phyloP scores from a whole-genome alignment of 2,329 filamentous ascomycete genomes.

The Sarocladium oryzae region DNA sequence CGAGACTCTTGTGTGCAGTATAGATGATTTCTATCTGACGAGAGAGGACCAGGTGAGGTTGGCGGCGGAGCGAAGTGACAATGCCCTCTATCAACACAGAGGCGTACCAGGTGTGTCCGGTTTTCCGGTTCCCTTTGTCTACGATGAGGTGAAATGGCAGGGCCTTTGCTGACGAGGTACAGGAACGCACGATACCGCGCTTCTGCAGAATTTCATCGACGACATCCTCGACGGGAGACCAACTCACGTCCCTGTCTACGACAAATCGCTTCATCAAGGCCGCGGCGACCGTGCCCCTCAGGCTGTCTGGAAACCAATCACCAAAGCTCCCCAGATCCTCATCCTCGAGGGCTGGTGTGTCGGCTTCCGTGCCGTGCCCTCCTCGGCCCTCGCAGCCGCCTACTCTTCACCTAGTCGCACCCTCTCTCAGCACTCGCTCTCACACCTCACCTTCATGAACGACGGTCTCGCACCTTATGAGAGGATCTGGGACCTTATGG shows the following conservation, averaged over 20 bases:
- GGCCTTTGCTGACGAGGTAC: no score
- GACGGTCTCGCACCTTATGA: conserved; percentile 41
- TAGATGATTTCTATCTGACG: conserved; percentile 84
- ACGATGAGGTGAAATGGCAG: no score
- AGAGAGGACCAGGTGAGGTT: conserved; percentile 62
- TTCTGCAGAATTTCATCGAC: conserved; percentile 57
- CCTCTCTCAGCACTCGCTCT: conserved; percentile 39
- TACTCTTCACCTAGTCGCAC: conserved; percentile 45
- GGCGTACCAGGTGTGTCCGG: conserved; percentile 62
- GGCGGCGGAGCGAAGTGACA: conserved; percentile 57
- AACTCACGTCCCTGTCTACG: conserved; percentile 64
- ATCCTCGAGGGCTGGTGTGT: conserved; percentile 91
- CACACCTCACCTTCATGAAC: conserved; percentile 46
- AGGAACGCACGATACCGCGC: conserved; percentile 64
- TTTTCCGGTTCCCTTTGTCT: conserved; percentile 10
- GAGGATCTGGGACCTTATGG: conserved; percentile 40
- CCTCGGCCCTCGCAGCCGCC: conserved; percentile 44
- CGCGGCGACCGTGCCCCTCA: conserved; percentile 67
- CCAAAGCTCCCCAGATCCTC: conserved; percentile 49
- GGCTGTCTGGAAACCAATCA: conserved; percentile 54
- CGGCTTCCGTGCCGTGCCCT: conserved; percentile 63
- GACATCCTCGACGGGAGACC: conserved; percentile 45
- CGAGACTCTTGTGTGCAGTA: conserved; percentile 67
- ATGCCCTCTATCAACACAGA: conserved; percentile 71
- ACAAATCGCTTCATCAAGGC: conserved; percentile 73